Conservation (phyloP, 345 rosid species). For the Noccaea caerulescens region DNA sequence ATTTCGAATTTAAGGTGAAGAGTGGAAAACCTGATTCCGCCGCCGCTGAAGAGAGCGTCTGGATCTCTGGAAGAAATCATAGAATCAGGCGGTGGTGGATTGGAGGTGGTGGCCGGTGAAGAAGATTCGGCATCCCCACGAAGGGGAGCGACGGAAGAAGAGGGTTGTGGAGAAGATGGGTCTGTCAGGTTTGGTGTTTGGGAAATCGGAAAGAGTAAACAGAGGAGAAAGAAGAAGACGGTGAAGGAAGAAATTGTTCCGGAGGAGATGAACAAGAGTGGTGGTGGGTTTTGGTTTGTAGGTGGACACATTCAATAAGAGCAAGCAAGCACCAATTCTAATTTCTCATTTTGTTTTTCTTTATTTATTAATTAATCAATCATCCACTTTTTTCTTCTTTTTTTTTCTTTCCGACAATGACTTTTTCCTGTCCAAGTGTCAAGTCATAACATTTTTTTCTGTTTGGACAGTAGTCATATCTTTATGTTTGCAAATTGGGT, state of each 20-base stretch:
- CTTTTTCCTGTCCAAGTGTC: too few relatives aligned
- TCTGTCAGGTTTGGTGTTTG: conserved; percentile 42
- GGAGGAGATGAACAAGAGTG: conserved; percentile 15
- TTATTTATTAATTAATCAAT: too few relatives aligned
- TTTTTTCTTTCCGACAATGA: too few relatives aligned
- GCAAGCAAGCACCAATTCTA: background rate
- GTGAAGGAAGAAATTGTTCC: conserved; percentile 19
- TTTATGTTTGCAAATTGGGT: too few relatives aligned
- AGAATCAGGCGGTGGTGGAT: conserved; percentile 9
- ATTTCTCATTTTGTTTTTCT: background rate
- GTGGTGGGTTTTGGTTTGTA: conserved; percentile 20
- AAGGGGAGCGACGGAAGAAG: conserved; percentile 40
- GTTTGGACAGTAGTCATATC: too few relatives aligned
- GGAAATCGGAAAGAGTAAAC: conserved; percentile 19
- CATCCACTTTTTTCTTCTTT: too few relatives aligned
- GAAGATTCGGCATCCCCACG: conserved; percentile 42
- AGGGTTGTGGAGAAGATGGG: conserved; percentile 31
- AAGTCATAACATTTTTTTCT: too few relatives aligned
- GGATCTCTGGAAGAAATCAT: conserved; percentile 50
- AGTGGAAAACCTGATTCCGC: conserved; percentile 74
- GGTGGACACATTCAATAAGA: conserved; percentile 21
- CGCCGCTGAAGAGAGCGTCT: conserved; percentile 80
- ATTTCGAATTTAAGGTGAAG: background rate
- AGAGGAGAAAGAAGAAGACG: conserved; percentile 16
- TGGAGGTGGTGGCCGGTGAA: conserved; percentile 29